These are phyloP conservation scores for Curvularia hawaiiensis DNA, from an alignment of 2,329 filamentous ascomycete species.

Conservation along the genomic window DNA sequence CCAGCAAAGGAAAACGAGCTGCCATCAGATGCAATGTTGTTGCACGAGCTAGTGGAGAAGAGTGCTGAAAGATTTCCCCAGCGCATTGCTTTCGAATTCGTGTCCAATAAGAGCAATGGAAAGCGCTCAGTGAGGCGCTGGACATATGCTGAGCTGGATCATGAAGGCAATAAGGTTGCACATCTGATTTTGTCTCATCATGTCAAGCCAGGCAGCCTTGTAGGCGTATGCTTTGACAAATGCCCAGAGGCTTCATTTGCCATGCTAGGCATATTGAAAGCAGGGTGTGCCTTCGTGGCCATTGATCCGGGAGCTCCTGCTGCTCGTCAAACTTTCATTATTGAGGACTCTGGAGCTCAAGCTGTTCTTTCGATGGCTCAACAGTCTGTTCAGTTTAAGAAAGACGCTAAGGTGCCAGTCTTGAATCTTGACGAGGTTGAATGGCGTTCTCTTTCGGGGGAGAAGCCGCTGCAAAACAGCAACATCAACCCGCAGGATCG, in stretches of 20 bases:
- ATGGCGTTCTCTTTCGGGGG: constrained; percentile 41
- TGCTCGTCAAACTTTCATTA: constrained; percentile 76
- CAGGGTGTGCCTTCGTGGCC: constrained; percentile 80
- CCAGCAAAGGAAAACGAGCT: constrained; percentile 66
- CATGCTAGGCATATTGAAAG: constrained; percentile 81
- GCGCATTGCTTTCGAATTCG: constrained; percentile 76
- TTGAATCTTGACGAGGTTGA: constrained; percentile 54
- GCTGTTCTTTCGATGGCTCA: constrained; percentile 65
- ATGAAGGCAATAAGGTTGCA: constrained; percentile 73
- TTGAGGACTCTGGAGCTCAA: constrained; percentile 71
- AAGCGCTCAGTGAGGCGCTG: constrained; percentile 61
- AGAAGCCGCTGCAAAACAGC: constrained; percentile 36
- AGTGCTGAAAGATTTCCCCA: constrained; percentile 63
- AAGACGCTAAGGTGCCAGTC: constrained; percentile 45
- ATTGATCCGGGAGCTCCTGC: constrained; percentile 76
- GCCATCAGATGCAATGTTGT: constrained; percentile 61
- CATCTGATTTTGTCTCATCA: constrained; percentile 62
- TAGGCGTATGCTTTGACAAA: constrained; percentile 83
- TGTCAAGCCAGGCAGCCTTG: constrained; percentile 62
- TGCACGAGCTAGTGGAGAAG: constrained; percentile 80
- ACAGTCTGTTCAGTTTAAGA: constrained; percentile 48
- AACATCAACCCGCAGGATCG: constrained; percentile 58
- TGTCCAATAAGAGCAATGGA: constrained; percentile 59
- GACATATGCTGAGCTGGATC: constrained; percentile 76
- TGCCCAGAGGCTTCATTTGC: constrained; percentile 83